phyloP scores from a whole-genome alignment of 495 filamentous ascomycete species.

The Aspergillus baeticus region DNA sequence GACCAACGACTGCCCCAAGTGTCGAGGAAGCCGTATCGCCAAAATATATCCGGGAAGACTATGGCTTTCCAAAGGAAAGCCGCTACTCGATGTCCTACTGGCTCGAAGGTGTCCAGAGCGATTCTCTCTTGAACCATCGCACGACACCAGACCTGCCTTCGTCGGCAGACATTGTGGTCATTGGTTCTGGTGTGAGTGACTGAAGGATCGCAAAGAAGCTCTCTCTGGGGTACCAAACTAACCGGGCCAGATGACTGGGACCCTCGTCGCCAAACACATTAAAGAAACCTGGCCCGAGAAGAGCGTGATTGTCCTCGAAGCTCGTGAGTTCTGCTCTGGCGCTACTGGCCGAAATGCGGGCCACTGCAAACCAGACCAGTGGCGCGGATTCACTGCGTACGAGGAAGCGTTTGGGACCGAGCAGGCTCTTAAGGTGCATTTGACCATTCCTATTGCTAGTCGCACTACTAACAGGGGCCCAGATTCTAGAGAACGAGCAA shows the following conservation, averaged over 20 bases:
- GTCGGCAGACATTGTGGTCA: background rate
- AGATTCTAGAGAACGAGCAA: conserved; percentile 7
- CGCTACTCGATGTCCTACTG: background rate
- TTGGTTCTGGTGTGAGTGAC: background rate
- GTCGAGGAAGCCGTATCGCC: background rate
- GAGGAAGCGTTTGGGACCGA: conserved; percentile 1
- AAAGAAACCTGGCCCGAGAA: background rate
- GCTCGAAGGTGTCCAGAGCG: background rate
- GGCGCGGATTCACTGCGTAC: conserved; percentile 6
- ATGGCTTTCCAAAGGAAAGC: background rate
- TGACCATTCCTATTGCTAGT: too few species aligned
- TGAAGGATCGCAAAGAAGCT: background rate
- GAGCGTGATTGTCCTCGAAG: background rate
- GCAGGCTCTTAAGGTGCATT: conserved; percentile 1
- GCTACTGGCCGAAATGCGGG: conserved; percentile 9
- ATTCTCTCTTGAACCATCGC: background rate
- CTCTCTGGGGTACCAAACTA: background rate
- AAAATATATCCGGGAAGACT: background rate
- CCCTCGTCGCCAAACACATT: background rate
- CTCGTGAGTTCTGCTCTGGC: conserved; percentile 8
- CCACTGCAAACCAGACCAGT: conserved; percentile 11
- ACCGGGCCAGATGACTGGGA: background rate
- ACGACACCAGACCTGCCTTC: background rate
- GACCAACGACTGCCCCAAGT: background rate
- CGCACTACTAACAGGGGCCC: background rate